Percentiles rank a stretch among this genome's conserved stretches.
Evolutionary conservation across 2,329 filamentous ascomycete species (phyloP).

Genomic region (Aureobasidium sp.): DNA sequence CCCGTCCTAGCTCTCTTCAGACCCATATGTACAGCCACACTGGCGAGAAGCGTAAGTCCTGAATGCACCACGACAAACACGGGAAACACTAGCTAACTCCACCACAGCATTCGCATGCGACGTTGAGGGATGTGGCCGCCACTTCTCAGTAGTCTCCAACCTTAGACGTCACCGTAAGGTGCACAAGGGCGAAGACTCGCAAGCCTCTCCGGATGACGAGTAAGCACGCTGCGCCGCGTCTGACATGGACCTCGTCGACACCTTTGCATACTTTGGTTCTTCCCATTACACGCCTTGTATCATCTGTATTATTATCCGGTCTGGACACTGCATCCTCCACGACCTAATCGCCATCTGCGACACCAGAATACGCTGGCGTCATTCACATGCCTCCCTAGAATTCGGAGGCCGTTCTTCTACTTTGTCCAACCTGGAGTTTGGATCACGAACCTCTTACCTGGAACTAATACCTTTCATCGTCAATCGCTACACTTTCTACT

Average conservation of each 20-base stretch:
- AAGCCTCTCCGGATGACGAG: conserved; percentile 40
- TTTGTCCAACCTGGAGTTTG: conserved; percentile 3
- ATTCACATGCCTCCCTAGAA: background rate
- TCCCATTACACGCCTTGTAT: background rate
- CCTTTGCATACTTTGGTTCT: background rate
- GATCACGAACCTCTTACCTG: background rate
- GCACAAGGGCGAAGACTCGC: conserved; percentile 63
- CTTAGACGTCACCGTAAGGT: conserved; percentile 91
- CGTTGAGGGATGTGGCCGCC: conserved; percentile 85
- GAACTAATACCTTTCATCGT: conserved; percentile 20
- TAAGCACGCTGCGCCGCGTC: conserved; percentile 17
- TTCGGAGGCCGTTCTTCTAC: background rate
- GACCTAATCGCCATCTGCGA: background rate
- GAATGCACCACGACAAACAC: background rate
- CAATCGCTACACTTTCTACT: conserved; percentile 24
- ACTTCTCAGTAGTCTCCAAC: conserved; percentile 97
- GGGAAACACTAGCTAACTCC: conserved; percentile 16
- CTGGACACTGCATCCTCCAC: background rate
- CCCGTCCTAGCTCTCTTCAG: conserved; percentile 83
- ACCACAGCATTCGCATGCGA: conserved; percentile 79
- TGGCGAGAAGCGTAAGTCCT: conserved; percentile 84
- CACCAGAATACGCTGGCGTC: background rate
- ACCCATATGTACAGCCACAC: conserved; percentile 99
- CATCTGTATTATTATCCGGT: background rate
- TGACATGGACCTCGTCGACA: background rate